Base-by-base conservation (phyloP, 2,329 filamentous ascomycete genomes). In the Aspergillus flavus region DNA sequence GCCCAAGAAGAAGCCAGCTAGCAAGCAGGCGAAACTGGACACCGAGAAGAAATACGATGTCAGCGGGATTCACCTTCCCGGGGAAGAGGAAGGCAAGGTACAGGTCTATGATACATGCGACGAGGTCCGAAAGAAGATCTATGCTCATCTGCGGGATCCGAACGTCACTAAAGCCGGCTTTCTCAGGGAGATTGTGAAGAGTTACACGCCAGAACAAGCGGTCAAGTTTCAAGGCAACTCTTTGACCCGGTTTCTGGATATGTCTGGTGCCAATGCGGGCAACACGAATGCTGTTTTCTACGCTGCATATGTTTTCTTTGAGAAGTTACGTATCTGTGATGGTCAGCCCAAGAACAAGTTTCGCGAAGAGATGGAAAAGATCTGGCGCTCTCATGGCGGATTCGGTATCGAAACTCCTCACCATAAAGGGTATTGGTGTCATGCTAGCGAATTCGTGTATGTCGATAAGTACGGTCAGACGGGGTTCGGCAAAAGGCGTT, bases 101-200 rank as follows among this genome's bases (percentile, higher is more conserved):
- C 73, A 76, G 1, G 75, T 89, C 36, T 88, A 78, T 69, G 85
- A 88, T 65, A 85, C 82, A 6, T 88, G 86, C 73, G 83, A 88
- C 66, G 84, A 85, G 57, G 71, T 88, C 16, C 82, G 86, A 54
- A 81, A 78, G 71, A 88, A 88, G 77, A 87, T 88, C 68, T 78
- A 78, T 30, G 80, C 80, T 0, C 75, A 84, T 63, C 76, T 88
- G 11, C 71, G 74, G n/a, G 77, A 81, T 54, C 77, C 81, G 0
- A 76, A 76, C 50, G 76, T 86, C 57, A 86, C 82, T 0, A 81
- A 86, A 69, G 83, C 85, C 0, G 77, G 75, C 12, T 85, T 89
- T 70, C 76, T 81, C 30, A 81, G 84, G 41, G 79, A 82, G 52
- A 76, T 87, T 28, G 76, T 77, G 36, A 81, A 80, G 32, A 58